Percentiles rank a stretch among this genome's conserved stretches.
Evolutionary conservation across 148 eudicot species (phyloP).

Genomic region (Talinum fruticosum): DNA sequence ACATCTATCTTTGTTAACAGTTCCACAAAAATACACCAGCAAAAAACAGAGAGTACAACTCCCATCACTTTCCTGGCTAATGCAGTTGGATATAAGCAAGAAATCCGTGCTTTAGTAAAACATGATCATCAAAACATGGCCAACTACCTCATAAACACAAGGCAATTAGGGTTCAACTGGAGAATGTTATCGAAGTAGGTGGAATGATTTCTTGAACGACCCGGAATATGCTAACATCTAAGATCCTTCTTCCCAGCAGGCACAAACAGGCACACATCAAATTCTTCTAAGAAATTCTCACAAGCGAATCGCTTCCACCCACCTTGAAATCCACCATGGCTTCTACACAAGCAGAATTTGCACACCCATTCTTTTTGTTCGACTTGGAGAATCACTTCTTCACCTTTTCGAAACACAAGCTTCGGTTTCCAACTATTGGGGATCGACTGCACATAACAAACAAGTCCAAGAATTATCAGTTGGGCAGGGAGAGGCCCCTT

Average conservation of each 20-base stretch:
- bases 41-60: neutral
- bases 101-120: neutral
- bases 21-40: neutral
- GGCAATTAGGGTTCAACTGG: neutral
- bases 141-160: neutral
- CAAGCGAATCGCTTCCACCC: constrained; percentile 41
- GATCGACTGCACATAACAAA: constrained; percentile 29
- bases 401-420: constrained; percentile 13
- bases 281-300: constrained; percentile 44
- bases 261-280: constrained; percentile 45
- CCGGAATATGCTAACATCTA: constrained; percentile 45
- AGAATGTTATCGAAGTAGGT: neutral
- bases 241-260: constrained; percentile 21
- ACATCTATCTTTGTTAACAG: too few species aligned
- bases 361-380: constrained; percentile 32
- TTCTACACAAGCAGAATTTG: neutral
- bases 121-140: neutral
- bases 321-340: constrained; percentile 15
- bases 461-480: neutral
- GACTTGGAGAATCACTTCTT: constrained; percentile 31
- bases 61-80: neutral
- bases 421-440: constrained; percentile 32
- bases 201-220: constrained; percentile 32
- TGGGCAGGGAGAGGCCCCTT: too few species aligned
- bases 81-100: neutral